A percentile compares a stretch with the other conserved stretches of the same genome.
These are phyloP conservation scores for Solanum hybrid DNA, from an alignment of 305 asterid genomes.

Conservation along the genomic window DNA sequence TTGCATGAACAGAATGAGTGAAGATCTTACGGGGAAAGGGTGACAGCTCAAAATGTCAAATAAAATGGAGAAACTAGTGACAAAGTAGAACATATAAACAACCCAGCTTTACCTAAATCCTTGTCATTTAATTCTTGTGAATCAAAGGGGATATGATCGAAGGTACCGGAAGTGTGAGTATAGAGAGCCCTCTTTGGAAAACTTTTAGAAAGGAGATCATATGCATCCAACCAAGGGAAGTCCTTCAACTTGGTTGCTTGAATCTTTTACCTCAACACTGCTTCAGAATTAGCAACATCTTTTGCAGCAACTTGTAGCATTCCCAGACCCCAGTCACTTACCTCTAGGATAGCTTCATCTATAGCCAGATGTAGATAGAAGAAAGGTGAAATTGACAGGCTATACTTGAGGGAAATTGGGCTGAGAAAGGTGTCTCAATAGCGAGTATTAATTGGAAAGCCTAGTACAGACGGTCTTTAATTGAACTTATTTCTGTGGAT, in stretches of 20 bases:
- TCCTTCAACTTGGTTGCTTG: background rate
- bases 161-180: background rate
- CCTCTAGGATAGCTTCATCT: background rate
- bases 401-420: background rate
- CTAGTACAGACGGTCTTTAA: background rate
- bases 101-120: conserved; percentile 2
- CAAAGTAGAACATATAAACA: background rate
- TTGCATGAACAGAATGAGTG: background rate
- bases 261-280: background rate
- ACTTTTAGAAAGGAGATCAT: background rate
- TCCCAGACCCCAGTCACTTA: background rate
- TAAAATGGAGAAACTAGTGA: background rate
- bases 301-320: background rate
- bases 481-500: background rate
- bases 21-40: background rate
- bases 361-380: background rate
- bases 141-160: background rate
- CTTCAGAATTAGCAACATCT: background rate
- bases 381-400: background rate
- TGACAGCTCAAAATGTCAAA: background rate
- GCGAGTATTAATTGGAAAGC: background rate
- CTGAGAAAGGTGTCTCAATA: background rate
- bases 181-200: background rate
- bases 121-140: background rate
- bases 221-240: background rate